phyloP scores from a whole-genome alignment of 73 alveolate genomes.

The Symbiodinium natans region DNA sequence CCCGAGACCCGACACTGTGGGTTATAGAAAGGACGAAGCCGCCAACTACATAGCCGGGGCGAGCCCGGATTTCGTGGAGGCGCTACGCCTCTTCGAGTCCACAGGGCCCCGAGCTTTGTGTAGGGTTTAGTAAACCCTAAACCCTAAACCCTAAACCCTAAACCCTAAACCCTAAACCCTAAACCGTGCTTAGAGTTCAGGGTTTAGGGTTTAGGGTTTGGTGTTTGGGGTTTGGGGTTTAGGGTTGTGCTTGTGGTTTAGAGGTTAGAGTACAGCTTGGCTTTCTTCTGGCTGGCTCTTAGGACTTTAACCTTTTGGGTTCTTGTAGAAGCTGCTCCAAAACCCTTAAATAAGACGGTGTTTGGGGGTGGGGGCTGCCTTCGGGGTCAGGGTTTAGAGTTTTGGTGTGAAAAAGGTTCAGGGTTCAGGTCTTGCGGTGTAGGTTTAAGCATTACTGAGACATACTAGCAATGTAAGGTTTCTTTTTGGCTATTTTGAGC shows the following conservation, averaged over 20 bases:
- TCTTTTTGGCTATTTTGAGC: no score
- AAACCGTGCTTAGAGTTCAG: not conserved
- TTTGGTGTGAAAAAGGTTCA: not conserved
- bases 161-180: no score
- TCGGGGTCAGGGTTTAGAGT: not conserved
- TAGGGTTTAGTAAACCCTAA: not conserved
- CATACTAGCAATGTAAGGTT: no score
- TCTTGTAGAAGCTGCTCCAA: no score
- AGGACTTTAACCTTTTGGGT: no score
- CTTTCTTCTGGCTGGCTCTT: no score
- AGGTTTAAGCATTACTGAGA: not conserved
- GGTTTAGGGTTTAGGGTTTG: not conserved
- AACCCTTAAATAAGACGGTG: no score
- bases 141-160: no score
- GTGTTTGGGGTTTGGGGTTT: not conserved
- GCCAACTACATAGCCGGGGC: slow-evolving; percentile 46
- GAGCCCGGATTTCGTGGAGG: slow-evolving; percentile 83
- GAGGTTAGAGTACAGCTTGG: no score
- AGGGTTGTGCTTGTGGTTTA: not conserved
- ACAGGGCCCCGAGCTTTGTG: not conserved
- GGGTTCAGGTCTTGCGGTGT: not conserved
- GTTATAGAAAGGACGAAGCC: slow-evolving; percentile 16
- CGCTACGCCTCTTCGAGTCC: not conserved
- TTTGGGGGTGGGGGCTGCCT: no score
- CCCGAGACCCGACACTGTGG: not conserved